Conservation (phyloP, 805 yeast species). For the Metschnikowia borealis region DNA sequence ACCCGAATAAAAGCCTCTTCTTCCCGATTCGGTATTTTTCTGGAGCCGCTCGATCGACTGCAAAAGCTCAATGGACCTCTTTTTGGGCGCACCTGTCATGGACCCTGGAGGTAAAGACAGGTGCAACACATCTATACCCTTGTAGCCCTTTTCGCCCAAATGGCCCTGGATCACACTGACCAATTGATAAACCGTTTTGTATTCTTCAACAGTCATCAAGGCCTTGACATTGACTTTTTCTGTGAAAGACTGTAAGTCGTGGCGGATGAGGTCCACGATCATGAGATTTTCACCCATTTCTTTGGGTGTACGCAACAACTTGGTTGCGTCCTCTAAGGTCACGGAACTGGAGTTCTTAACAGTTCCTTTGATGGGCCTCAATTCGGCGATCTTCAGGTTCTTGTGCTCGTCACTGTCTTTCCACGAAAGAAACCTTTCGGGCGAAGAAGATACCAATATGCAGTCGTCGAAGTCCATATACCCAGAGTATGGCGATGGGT, state of each 20-base stretch:
- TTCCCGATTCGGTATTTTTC: conserved; percentile 30
- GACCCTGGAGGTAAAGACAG: conserved; percentile 95
- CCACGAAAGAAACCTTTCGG: conserved; percentile 92
- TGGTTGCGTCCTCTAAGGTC: conserved; percentile 55
- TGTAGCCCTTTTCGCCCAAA: conserved; percentile 35
- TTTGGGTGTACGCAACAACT: conserved; percentile 73
- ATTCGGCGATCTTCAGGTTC: conserved; percentile 50
- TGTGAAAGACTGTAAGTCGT: conserved; percentile 73
- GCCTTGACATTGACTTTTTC: conserved; percentile 65
- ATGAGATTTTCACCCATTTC: conserved; percentile 94
- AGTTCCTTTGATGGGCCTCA: conserved; percentile 96
- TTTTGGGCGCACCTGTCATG: conserved; percentile 99
- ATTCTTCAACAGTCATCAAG: conserved; percentile 90
- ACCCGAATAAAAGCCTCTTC: conserved; percentile 89
- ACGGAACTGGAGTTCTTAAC: conserved; percentile 62
- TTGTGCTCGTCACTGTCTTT: conserved; percentile 29
- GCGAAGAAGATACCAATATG: conserved; percentile 78
- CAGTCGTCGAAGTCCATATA: conserved; percentile 66
- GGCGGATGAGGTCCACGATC: conserved; percentile 95
- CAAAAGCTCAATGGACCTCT: conserved; percentile 80
- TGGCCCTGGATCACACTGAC: conserved; percentile 84
- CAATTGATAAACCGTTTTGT: conserved; percentile 82
- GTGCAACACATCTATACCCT: conserved; percentile 76
- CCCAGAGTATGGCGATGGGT: conserved; percentile 93
- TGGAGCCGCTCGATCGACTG: conserved; percentile 52